phyloP scores from a whole-genome alignment of 768 basidiomycete species.

The Lactifluus volemus region DNA sequence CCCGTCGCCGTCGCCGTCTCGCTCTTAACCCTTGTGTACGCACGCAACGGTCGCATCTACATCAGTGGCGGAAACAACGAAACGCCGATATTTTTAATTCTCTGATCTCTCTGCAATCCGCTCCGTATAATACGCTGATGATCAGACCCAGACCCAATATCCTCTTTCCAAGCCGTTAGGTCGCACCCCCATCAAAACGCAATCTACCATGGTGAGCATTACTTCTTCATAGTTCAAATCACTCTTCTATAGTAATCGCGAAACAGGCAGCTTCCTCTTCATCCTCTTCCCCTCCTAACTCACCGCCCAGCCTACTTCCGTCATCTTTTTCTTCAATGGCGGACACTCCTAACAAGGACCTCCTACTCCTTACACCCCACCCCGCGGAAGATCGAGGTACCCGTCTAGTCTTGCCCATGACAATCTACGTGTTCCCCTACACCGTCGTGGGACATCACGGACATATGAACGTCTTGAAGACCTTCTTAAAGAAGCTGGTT shows the following conservation, averaged over 20 bases:
- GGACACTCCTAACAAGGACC: not conserved
- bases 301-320: conserved; percentile 15
- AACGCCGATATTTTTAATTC: not conserved
- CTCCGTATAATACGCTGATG: not conserved
- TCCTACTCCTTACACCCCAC: conserved; percentile 8
- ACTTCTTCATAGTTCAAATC: not conserved
- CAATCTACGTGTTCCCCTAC: conserved; percentile 52
- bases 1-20: not conserved
- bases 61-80: not conserved
- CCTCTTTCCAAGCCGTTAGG: not conserved
- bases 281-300: conserved; percentile 2
- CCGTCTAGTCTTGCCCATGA: conserved; percentile 41
- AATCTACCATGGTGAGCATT: not conserved
- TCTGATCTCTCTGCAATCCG: not conserved
- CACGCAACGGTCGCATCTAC: not conserved
- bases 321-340: conserved; percentile 12
- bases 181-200: not conserved
- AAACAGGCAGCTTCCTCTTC: conserved; percentile 1
- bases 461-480: conserved; percentile 83
- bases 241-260: not conserved
- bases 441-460: conserved; percentile 68
- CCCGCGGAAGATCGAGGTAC: conserved; percentile 34
- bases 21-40: not conserved
- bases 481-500: conserved; percentile 78
- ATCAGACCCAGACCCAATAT: not conserved